Conservation (phyloP, 169 alveolate species). For the Cystoisospora suis region DNA sequence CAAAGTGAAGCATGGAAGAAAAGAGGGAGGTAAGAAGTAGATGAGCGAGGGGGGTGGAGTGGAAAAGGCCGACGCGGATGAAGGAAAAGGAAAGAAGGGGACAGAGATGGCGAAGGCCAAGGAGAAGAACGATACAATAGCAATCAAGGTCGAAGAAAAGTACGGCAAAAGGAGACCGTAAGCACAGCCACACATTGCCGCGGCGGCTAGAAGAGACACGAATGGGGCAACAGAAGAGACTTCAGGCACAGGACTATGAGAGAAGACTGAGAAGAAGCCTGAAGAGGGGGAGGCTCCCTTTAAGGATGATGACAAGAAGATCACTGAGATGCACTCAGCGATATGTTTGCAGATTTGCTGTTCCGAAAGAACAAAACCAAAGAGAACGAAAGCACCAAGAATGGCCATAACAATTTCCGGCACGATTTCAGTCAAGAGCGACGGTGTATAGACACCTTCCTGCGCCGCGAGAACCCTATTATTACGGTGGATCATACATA, state of each 20-base stretch:
- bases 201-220: not conserved
- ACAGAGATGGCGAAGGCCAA: not conserved
- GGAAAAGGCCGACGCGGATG: not conserved
- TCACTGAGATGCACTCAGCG: not conserved
- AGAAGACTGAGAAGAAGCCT: not conserved
- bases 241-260: not conserved
- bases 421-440: conserved; percentile 6
- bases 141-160: conserved; percentile 18
- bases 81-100: not conserved
- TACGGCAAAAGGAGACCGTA: conserved; percentile 19
- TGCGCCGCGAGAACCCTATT: not conserved
- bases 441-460: not conserved
- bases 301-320: not conserved
- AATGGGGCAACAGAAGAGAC: not conserved
- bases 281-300: not conserved
- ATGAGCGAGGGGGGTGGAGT: not conserved
- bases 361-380: not conserved
- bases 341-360: not conserved
- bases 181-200: not conserved
- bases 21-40: not conserved
- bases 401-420: conserved; percentile 20
- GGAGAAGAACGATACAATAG: not conserved
- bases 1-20: conserved; percentile 13
- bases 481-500: conserved; percentile 1
- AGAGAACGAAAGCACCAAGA: conserved; percentile 9